Evolutionary conservation across 352 stramenopile species (phyloP), one percentile per base, ranked within the genome.

Genomic region (Chrysophaeum taylorii): DNA sequence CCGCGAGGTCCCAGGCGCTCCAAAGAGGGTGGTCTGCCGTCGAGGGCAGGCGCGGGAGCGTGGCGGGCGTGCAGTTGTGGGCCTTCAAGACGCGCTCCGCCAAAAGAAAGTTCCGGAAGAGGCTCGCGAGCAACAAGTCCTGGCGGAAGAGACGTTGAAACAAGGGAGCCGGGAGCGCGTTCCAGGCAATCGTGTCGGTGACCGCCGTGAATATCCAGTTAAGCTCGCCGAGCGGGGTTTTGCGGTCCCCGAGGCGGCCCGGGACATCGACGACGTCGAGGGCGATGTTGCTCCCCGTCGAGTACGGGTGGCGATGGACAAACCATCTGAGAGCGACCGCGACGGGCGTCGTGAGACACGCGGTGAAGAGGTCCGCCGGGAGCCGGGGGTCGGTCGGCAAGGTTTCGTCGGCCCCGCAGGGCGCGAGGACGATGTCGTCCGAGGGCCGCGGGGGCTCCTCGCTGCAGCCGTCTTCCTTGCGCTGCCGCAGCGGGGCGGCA

Each of bases 181-280:
- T 98, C 95, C 95, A 99, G 33, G 95, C 96, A 72, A 99, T 99
- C 14, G 94, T 98, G 82, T 99, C 96, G 0, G 96, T 99, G 64
- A 99, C 97, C n/a, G 95, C 93, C 18, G 94, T 99, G 76, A 99
- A 99, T 62, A 99, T 98, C 96, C 95, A 99, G 85, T 99, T 98
- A 41, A 99, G 81, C 75, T 99, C 94, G 41, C 95, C 94, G 0
- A 97, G 75, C 4, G 93, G 92, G n/a, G 81, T 86, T 66, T 88
- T 88, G 15, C 83, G 67, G 78, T 98, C 92, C 0, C 86, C 94
- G 2, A 97, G 79, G 71, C 96, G 96, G 48, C 96, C 89, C 25
- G 88, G 88, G 71, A 96, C 89, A 15, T 74, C 50, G 71, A 93
- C 85, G 0, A 90, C 80, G 48, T 85, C 48, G 18, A 5, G n/a